These are phyloP conservation scores for Xylaria sp. DNA, from an alignment of 2,329 filamentous ascomycete genomes.

Conservation along the genomic window DNA sequence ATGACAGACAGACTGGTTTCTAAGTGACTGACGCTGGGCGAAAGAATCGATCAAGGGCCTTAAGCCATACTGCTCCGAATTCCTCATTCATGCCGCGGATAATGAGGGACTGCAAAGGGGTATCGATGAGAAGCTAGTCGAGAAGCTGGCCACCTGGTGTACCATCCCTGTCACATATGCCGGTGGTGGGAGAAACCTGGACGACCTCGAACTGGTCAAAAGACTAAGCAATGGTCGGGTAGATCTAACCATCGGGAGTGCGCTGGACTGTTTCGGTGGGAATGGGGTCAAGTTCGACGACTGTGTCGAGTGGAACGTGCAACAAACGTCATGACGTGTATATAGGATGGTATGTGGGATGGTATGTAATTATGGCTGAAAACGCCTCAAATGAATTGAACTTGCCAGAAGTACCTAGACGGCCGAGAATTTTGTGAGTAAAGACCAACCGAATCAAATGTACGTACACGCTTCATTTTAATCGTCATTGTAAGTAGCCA, in stretches of 20 bases:
- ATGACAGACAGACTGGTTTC: too few species aligned
- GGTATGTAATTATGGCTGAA: constrained; percentile 7
- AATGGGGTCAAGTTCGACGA: constrained; percentile 85
- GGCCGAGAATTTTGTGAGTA: constrained; percentile 26
- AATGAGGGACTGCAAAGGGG: constrained; percentile 93
- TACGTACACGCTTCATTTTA: constrained; percentile 38
- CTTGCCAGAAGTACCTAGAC: constrained; percentile 27
- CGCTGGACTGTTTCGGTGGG: constrained; percentile 94
- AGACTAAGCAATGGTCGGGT: constrained; percentile 78
- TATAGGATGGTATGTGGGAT: too few species aligned
- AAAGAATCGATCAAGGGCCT: constrained; percentile 79
- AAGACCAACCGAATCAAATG: constrained; percentile 31
- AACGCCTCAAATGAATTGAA: constrained; percentile 3
- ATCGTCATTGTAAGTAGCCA: constrained; percentile 33
- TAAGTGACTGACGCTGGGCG: too few species aligned
- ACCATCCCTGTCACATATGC: constrained; percentile 94
- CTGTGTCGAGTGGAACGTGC: constrained; percentile 84
- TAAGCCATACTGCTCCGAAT: constrained; percentile 93
- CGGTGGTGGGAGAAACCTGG: constrained; percentile 82
- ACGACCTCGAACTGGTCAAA: constrained; percentile 84
- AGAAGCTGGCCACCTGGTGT: constrained; percentile 81
- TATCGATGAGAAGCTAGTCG: constrained; percentile 85
- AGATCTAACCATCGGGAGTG: constrained; percentile 95
- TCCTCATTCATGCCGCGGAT: constrained; percentile 95
- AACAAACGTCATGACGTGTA: constrained; percentile 41